phyloP scores from a whole-genome alignment of 495 filamentous ascomycete genomes.

The Neurospora sp. region DNA sequence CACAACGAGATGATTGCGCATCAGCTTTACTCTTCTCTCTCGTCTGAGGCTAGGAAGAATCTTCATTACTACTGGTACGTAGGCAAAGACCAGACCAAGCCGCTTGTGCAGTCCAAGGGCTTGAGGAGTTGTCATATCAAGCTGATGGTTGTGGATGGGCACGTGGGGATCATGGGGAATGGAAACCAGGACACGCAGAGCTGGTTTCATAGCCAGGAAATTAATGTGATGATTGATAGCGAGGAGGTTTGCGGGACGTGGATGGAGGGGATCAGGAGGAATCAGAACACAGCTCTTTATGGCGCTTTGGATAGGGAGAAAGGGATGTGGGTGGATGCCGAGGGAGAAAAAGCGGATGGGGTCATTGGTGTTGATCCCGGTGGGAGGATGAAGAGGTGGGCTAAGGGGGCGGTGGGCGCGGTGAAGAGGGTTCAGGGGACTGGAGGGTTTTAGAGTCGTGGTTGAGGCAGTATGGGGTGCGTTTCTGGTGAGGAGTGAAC shows the following conservation, averaged over 20 bases:
- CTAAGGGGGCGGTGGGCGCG: conserved; percentile 51
- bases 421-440: conserved; percentile 51
- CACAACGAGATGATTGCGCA: conserved; percentile 63
- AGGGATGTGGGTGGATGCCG: conserved; percentile 49
- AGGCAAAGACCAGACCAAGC: conserved; percentile 57
- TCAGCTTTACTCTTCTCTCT: conserved; percentile 44
- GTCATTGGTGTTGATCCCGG: conserved; percentile 52
- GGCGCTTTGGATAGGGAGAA: conserved; percentile 47
- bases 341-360: conserved; percentile 45
- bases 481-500: not conserved
- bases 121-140: conserved; percentile 64
- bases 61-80: conserved; percentile 59
- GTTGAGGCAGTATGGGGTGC: not conserved
- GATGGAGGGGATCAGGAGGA: conserved; percentile 50
- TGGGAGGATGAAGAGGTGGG: conserved; percentile 49
- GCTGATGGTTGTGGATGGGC: conserved; percentile 60
- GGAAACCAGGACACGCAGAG: conserved; percentile 78
- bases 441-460: conserved; percentile 42
- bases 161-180: conserved; percentile 59
- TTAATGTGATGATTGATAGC: conserved; percentile 64
- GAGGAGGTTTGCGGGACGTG: conserved; percentile 48
- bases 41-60: conserved; percentile 30
- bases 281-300: conserved; percentile 61
- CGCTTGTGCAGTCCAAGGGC: conserved; percentile 53
- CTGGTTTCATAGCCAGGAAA: conserved; percentile 68